Percentiles rank a stretch among this genome's conserved stretches.
Conservation (phyloP, 352 stramenopile genomes). For the Phytophthora citrophthora region DNA sequence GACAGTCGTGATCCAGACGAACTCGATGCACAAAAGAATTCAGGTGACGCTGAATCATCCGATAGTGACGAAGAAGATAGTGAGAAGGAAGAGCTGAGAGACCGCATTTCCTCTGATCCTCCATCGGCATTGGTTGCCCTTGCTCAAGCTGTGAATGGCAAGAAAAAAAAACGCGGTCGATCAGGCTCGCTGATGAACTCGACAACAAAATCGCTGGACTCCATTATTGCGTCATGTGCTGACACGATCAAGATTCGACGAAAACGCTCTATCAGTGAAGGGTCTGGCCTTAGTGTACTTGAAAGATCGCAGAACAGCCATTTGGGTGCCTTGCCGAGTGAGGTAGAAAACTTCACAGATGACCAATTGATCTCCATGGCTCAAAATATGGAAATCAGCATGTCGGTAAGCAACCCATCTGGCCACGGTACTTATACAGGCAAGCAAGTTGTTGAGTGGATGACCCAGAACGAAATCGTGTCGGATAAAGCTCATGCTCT, state of each 20-base stretch:
- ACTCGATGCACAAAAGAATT: conserved; percentile 25
- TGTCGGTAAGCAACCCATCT: conserved; percentile 49
- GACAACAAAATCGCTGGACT: conserved; percentile 74
- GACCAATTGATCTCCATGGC: conserved; percentile 82
- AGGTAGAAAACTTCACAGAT: conserved; percentile 80
- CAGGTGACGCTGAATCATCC: conserved; percentile 24
- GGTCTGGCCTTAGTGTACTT: conserved; percentile 35
- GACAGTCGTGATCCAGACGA: conserved; percentile 30
- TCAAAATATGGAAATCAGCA: conserved; percentile 72
- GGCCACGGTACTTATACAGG: conserved; percentile 64
- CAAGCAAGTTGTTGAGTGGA: conserved; percentile 69
- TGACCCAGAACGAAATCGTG: conserved; percentile 83
- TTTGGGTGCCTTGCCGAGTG: conserved; percentile 42
- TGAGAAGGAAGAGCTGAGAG: conserved; percentile 52
- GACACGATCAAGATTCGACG: conserved; percentile 54
- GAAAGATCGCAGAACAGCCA: conserved; percentile 37
- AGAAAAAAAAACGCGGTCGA: conserved; percentile 54
- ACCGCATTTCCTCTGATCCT: conserved; percentile 68
- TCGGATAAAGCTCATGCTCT: conserved; percentile 69
- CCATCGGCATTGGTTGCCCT: conserved; percentile 33
- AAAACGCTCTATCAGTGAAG: conserved; percentile 68
- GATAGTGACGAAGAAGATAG: conserved; percentile 36
- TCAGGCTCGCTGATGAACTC: conserved; percentile 69
- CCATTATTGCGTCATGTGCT: conserved; percentile 63
- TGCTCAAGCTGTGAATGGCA: conserved; percentile 33